Evolutionary conservation across 352 stramenopile species (phyloP).

Genomic region (Phytopythium litorale): DNA sequence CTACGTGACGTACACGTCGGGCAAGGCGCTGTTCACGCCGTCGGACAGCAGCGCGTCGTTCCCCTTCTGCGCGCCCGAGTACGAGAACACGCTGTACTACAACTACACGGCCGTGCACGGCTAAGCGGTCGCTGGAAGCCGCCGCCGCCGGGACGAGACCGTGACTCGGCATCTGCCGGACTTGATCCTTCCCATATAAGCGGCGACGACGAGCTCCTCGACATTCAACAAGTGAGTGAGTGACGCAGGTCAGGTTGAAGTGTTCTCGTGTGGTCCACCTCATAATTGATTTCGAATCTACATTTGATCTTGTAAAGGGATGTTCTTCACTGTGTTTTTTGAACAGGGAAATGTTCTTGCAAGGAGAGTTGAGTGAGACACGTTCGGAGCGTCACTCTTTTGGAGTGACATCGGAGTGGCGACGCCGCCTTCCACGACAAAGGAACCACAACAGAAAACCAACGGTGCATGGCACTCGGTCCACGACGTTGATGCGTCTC

Average conservation of each 20-base stretch:
- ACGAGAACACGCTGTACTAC: conserved; percentile 45
- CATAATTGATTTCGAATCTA: neutral
- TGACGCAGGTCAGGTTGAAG: neutral
- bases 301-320: neutral
- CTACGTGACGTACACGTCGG: conserved; percentile 26
- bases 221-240: no score
- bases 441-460: no score
- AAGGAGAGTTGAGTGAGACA: no score
- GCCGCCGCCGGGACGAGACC: no score
- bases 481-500: neutral
- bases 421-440: no score
- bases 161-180: neutral
- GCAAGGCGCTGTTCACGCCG: conserved; percentile 36
- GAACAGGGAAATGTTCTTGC: neutral
- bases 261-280: neutral
- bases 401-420: no score
- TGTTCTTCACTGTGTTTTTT: neutral
- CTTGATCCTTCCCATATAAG: neutral
- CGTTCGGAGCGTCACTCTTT: neutral
- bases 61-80: conserved; percentile 43
- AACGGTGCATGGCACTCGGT: neutral
- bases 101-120: conserved; percentile 33
- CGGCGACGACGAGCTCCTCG: neutral
- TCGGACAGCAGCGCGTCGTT: conserved; percentile 27
- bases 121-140: neutral